phyloP scores from a whole-genome alignment of 148 eudicot genomes.

The Cornus florida region DNA sequence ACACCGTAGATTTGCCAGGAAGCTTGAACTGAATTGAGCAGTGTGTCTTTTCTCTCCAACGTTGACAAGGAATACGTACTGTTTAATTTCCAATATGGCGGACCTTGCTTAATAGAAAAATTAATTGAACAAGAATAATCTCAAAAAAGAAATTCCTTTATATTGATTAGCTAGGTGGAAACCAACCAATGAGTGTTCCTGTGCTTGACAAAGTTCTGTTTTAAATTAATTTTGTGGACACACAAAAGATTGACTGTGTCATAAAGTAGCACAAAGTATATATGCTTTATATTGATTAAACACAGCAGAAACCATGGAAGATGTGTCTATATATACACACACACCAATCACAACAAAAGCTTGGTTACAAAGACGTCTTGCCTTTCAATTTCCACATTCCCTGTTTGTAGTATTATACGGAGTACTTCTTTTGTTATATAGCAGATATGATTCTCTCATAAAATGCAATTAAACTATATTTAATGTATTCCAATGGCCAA shows the following conservation, averaged over 20 bases:
- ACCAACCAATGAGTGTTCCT: background rate
- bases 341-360: background rate
- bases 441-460: background rate
- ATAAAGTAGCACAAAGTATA: constrained; percentile 1
- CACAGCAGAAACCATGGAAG: background rate
- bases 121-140: no score
- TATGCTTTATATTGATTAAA: constrained; percentile 2
- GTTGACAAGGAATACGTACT: no score
- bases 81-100: background rate
- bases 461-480: background rate
- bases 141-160: no score
- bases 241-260: background rate
- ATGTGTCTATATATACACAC: background rate
- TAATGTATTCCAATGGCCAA: background rate
- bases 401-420: background rate
- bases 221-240: background rate
- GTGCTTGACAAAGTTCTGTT: background rate
- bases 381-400: constrained; percentile 3
- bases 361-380: background rate
- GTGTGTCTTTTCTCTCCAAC: no score
- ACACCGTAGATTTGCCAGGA: no score
- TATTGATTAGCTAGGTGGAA: background rate
- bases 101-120: background rate
- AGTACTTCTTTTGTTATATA: background rate
- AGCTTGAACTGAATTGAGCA: no score